Conservation (phyloP, 2,329 filamentous ascomycete species). For the Didymella keratinophila region DNA sequence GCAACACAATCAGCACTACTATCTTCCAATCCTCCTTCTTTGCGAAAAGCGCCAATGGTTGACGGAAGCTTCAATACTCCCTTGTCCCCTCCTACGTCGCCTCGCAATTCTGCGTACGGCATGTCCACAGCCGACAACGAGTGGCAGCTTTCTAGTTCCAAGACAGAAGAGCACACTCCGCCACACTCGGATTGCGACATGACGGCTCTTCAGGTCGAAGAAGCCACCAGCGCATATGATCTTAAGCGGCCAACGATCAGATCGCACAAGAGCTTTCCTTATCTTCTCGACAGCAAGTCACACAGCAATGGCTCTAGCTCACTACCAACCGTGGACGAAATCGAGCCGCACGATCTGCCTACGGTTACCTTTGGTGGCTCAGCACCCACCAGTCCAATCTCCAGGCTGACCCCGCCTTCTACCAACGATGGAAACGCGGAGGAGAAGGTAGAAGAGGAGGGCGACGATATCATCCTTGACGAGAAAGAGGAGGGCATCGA, state of each 20-base stretch:
- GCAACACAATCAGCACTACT: conserved; percentile 32
- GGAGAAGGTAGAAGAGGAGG: conserved; percentile 51
- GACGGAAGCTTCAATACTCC: conserved; percentile 57
- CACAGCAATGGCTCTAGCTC: conserved; percentile 38
- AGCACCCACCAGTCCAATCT: conserved; percentile 56
- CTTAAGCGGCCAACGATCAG: conserved; percentile 52
- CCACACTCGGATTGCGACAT: conserved; percentile 50
- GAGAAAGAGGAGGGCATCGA: conserved; percentile 50
- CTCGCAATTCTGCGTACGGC: conserved; percentile 59
- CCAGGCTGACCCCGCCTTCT: conserved; percentile 56
- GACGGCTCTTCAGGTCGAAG: conserved; percentile 49
- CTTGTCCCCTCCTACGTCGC: conserved; percentile 59
- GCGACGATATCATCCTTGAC: conserved; percentile 50
- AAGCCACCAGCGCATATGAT: conserved; percentile 47
- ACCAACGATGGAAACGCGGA: conserved; percentile 46
- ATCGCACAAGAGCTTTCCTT: conserved; percentile 56
- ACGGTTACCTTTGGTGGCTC: conserved; percentile 53
- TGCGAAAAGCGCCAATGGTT: conserved; percentile 51
- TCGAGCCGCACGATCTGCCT: conserved; percentile 46
- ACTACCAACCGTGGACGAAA: conserved; percentile 46
- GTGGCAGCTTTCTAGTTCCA: conserved; percentile 47
- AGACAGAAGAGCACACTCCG: conserved; percentile 43
- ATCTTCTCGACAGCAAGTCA: conserved; percentile 49
- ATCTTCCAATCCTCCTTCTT: conserved; percentile 28
- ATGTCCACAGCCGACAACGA: conserved; percentile 53